phyloP scores from a whole-genome alignment of 768 basidiomycete species.

The Leucocoprinus birnbaumii region DNA sequence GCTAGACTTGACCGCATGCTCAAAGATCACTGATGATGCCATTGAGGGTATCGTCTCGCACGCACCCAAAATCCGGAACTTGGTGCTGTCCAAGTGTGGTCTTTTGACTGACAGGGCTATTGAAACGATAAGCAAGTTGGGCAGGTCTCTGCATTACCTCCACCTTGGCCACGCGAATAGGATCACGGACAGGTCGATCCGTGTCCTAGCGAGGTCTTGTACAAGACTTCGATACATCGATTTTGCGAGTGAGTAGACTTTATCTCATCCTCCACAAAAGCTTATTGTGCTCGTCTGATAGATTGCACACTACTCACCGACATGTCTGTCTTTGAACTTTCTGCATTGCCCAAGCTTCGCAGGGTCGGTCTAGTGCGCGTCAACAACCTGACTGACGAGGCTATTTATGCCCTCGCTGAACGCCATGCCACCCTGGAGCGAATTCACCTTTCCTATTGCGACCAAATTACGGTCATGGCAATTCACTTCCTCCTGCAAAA shows the following conservation, averaged over 20 bases:
- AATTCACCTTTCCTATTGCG: slow-evolving; percentile 96
- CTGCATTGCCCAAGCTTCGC: slow-evolving; percentile 83
- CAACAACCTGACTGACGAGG: slow-evolving; percentile 89
- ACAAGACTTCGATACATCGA: slow-evolving; percentile 93
- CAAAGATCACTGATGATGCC: slow-evolving; percentile 76
- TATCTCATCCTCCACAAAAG: slow-evolving; percentile 3
- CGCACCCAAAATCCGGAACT: slow-evolving; percentile 80
- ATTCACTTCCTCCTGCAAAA: slow-evolving; percentile 87
- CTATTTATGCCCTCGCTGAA: slow-evolving; percentile 84
- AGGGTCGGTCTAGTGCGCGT: slow-evolving; percentile 95
- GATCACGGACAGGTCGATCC: slow-evolving; percentile 89
- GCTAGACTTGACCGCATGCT: slow-evolving; percentile 89
- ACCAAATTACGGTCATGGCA: slow-evolving; percentile 89
- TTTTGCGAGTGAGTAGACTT: slow-evolving; percentile 75
- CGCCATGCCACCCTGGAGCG: slow-evolving; percentile 87
- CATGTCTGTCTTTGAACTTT: slow-evolving; percentile 90
- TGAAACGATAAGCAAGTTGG: slow-evolving; percentile 80
- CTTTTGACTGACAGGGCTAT: slow-evolving; percentile 79
- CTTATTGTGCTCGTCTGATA: slow-evolving; percentile 25
- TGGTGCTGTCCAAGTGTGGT: slow-evolving; percentile 84
- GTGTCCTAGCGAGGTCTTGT: slow-evolving; percentile 79
- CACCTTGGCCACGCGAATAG: slow-evolving; percentile 90
- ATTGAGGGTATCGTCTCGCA: slow-evolving; percentile 80
- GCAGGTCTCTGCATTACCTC: slow-evolving; percentile 91
- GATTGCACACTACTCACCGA: slow-evolving; percentile 89